A percentile compares a stretch with the other conserved stretches of the same genome.
These are phyloP conservation scores for Pyrenochaeta sp. DNA, from an alignment of 2,329 filamentous ascomycete species.

Conservation along the genomic window DNA sequence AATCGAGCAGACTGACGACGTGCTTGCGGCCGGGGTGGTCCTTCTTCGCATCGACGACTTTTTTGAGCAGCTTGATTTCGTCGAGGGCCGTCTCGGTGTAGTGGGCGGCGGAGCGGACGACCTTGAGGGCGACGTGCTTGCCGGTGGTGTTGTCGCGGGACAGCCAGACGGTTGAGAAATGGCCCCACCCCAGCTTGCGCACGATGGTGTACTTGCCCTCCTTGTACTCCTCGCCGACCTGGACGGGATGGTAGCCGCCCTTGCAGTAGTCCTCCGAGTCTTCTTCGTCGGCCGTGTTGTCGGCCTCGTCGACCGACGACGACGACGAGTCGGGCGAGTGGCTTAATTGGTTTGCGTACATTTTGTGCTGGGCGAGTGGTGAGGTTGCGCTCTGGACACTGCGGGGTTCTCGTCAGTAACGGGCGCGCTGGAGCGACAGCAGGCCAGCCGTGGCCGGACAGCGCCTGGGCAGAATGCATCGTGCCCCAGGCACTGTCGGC, in stretches of 20 bases:
- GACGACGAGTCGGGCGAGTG: slow-evolving; percentile 79
- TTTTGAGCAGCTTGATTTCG: slow-evolving; percentile 97
- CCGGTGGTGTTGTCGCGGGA: slow-evolving; percentile 83
- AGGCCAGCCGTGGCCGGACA: neutral
- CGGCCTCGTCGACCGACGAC: slow-evolving; percentile 79
- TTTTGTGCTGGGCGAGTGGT: slow-evolving; percentile 54
- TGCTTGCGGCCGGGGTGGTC: slow-evolving; percentile 93
- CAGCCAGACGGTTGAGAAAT: slow-evolving; percentile 96
- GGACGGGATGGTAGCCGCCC: slow-evolving; percentile 95
- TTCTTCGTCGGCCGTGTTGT: slow-evolving; percentile 96
- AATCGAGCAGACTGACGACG: slow-evolving; percentile 94
- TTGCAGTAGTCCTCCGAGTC: slow-evolving; percentile 99
- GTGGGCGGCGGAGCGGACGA: slow-evolving; percentile 95
- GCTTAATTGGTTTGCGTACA: slow-evolving; percentile 65
- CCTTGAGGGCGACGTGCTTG: slow-evolving; percentile 97
- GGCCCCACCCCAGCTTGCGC: slow-evolving; percentile 96
- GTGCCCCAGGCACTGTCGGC: too few relatives aligned
- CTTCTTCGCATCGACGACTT: slow-evolving; percentile 94
- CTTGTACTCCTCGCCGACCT: slow-evolving; percentile 95
- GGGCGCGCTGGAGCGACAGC: neutral
- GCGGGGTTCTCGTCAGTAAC: slow-evolving; percentile 30
- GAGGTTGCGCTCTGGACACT: slow-evolving; percentile 60
- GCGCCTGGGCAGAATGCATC: too few relatives aligned
- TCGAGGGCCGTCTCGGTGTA: slow-evolving; percentile 99
- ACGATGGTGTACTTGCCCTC: slow-evolving; percentile 96